Evolutionary conservation across 345 rosid species (phyloP), one percentile per base, ranked within the genome.

Genomic region (Laguncularia racemosa): DNA sequence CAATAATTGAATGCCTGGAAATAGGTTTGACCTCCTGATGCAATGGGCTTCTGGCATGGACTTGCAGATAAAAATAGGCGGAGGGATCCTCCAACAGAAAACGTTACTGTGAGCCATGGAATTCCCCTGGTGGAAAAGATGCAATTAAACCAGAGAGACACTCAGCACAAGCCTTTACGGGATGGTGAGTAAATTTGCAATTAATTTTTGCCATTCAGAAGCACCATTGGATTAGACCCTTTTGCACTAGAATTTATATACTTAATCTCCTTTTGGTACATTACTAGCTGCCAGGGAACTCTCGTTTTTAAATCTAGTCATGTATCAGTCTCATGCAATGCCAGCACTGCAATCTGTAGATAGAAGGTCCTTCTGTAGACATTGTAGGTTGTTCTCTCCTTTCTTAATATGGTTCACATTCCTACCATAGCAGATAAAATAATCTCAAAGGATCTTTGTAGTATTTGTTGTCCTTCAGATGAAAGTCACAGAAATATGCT

Each of bases 101-200:
- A 47, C 33, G 20, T 2, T 0, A 12, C 10, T 17, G 44, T 45
- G 46, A 23, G 46, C 38, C 0, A 16, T 18, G 28, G 52, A 50
- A 54, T 45, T 48, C 26, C 59, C 44, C 1, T 10, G 10, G 26
- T 45, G 6, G 57, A 43, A 44, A 19, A 45, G 1, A 49, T 21
- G 5, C 40, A 60, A 16, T 50, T 47, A 44, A 52, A n/a, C 38
- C 1, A 15, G 23, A 44, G n/a, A 48, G 44, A 21, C 15, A 11
- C 60, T 0, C 20, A 38, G 60, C 50, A 43, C 20, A 56, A 57
- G 55, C 62, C 60, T 47, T 16, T 58, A 49, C 40, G 52, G 13
- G 50, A 55, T 52, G 63, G 56, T 69, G 6, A 21, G 60, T 50
- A 19, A 19, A 46, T 63, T 13, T 21, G 15, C 14, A 40, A 52